These are phyloP conservation scores for Gracilaria gracilis DNA, from an alignment of 23 red algal genomes.

Conservation along the genomic window DNA sequence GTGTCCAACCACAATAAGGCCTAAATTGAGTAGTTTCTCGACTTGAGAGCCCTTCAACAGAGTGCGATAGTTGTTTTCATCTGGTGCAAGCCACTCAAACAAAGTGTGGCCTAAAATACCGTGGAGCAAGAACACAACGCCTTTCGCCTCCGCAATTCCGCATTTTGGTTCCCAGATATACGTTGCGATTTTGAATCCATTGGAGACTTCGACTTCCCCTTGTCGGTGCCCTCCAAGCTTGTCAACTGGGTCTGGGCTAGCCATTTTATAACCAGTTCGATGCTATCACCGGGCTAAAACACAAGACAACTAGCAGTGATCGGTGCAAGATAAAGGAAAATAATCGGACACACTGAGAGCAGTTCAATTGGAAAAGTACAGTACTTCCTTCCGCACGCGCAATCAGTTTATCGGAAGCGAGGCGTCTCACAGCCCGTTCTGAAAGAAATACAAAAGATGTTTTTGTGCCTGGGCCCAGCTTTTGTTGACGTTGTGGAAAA, in stretches of 20 bases:
- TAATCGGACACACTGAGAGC: not conserved
- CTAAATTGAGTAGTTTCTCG: constrained; percentile 65
- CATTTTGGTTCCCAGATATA: constrained; percentile 71
- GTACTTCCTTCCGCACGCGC: no score
- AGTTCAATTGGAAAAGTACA: not conserved
- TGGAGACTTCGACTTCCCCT: constrained; percentile 1
- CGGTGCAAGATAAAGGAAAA: not conserved
- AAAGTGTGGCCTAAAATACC: constrained; percentile 76
- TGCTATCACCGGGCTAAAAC: not conserved
- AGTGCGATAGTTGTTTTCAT: constrained; percentile 65
- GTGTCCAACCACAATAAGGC: constrained; percentile 80
- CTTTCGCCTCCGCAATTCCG: constrained; percentile 41
- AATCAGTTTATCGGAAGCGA: no score
- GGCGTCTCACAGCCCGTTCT: no score
- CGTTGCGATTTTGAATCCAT: constrained; percentile 72
- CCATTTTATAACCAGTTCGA: not conserved
- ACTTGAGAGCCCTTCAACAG: constrained; percentile 72
- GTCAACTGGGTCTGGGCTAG: constrained; percentile 3
- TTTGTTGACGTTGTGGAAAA: no score
- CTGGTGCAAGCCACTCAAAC: constrained; percentile 85
- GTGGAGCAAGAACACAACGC: constrained; percentile 67
- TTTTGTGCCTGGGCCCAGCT: no score
- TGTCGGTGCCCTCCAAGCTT: constrained; percentile 40
- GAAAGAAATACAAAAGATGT: no score
- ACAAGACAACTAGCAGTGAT: not conserved